These are phyloP conservation scores for Paracorniculantispora psalliotae DNA, from an alignment of 2,329 filamentous ascomycete genomes.

Conservation along the genomic window DNA sequence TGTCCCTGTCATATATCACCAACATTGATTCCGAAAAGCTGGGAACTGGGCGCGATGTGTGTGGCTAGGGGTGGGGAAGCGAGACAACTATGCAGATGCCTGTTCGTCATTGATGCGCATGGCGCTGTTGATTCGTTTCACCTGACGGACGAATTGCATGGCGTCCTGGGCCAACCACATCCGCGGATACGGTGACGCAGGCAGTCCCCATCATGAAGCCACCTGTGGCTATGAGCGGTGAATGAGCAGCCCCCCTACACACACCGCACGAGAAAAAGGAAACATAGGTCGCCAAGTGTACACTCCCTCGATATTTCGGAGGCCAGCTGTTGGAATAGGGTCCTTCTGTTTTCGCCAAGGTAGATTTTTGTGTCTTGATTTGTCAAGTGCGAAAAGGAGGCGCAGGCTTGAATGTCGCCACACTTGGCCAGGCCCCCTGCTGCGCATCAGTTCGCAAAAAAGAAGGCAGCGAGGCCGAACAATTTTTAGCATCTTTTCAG, in stretches of 20 bases:
- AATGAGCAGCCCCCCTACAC: background rate
- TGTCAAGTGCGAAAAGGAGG: background rate
- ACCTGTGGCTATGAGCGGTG: background rate
- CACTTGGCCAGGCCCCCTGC: no score
- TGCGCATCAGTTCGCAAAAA: background rate
- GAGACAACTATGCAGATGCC: background rate
- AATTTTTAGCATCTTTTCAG: no score
- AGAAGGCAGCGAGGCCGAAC: background rate
- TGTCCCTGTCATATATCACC: background rate
- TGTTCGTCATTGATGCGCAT: background rate
- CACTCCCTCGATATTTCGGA: background rate
- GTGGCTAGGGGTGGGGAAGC: background rate
- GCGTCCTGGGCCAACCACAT: background rate
- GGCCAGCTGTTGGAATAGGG: background rate
- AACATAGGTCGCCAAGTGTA: background rate
- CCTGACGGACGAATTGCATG: background rate
- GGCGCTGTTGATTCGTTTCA: background rate
- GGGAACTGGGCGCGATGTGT: background rate
- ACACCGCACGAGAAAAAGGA: background rate
- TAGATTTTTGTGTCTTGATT: background rate
- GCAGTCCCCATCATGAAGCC: background rate
- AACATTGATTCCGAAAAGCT: background rate
- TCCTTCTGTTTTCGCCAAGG: background rate
- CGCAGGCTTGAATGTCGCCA: background rate
- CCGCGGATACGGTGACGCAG: background rate